phyloP scores from a whole-genome alignment of 345 rosid genomes.

The Heritiera fomes region DNA sequence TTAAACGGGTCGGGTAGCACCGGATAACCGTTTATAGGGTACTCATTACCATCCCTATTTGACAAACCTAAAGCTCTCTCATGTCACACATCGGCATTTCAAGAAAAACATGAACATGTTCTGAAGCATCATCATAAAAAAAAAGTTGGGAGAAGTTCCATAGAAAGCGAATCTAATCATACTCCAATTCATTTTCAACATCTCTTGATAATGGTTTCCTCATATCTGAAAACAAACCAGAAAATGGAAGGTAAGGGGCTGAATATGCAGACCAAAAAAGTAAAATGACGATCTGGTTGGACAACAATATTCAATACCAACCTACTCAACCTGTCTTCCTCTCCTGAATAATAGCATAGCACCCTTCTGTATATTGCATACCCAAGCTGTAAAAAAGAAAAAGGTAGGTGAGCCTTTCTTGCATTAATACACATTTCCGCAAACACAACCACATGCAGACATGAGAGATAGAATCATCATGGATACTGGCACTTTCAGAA shows the following conservation, averaged over 20 bases:
- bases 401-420: neutral
- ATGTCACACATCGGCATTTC: slow-evolving; percentile 5
- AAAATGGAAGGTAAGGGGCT: neutral
- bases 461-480: neutral
- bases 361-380: slow-evolving; percentile 86
- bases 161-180: slow-evolving; percentile 50
- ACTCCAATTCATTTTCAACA: slow-evolving; percentile 84
- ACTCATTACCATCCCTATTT: no score
- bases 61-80: slow-evolving; percentile 8
- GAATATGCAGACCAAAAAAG: neutral
- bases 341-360: slow-evolving; percentile 89
- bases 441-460: neutral
- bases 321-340: slow-evolving; percentile 91
- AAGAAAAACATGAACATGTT: neutral
- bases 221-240: slow-evolving; percentile 60
- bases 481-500: neutral
- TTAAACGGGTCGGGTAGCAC: no score
- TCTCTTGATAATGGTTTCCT: slow-evolving; percentile 91
- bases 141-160: slow-evolving; percentile 1
- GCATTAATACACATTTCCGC: neutral
- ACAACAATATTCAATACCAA: slow-evolving; percentile 16
- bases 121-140: neutral
- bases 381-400: slow-evolving; percentile 57
- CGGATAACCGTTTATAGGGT: no score
- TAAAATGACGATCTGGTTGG: neutral